Evolutionary conservation across 2,329 filamentous ascomycete species (phyloP).

Genomic region (Fusarium lateritium): DNA sequence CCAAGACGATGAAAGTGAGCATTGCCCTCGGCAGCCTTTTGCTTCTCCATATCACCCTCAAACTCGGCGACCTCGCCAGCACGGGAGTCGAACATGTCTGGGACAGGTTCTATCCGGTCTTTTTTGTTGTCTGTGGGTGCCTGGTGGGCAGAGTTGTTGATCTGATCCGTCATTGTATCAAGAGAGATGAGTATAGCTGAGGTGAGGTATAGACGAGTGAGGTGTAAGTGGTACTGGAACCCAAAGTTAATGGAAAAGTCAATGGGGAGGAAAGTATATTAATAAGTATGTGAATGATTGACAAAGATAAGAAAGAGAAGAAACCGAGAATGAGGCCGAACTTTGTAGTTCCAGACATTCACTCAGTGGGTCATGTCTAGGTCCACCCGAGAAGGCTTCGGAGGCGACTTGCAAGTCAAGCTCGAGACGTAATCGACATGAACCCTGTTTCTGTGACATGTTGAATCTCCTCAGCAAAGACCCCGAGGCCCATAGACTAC

Average conservation of each 20-base stretch:
- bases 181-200: not conserved
- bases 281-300: not conserved
- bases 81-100: conserved; percentile 49
- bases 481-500: conserved; percentile 21
- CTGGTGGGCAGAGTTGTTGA: conserved; percentile 25
- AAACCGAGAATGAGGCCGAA: conserved; percentile 43
- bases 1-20: conserved; percentile 68
- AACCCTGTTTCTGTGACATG: conserved; percentile 32
- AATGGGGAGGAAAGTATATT: conserved; percentile 10
- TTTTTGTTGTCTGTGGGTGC: conserved; percentile 31
- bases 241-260: not conserved
- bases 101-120: conserved; percentile 21
- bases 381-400: conserved; percentile 19
- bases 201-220: not conserved
- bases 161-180: conserved; percentile 36
- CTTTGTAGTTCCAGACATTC: conserved; percentile 18
- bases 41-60: conserved; percentile 61
- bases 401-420: conserved; percentile 7
- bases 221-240: not conserved
- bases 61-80: conserved; percentile 58
- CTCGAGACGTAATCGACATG: not conserved
- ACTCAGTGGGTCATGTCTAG: conserved; percentile 26
- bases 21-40: conserved; percentile 61
- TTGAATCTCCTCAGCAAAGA: conserved; percentile 34
- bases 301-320: conserved; percentile 23